These are phyloP conservation scores for Piloderma croceum DNA, from an alignment of 768 basidiomycete species.

Conservation along the genomic window DNA sequence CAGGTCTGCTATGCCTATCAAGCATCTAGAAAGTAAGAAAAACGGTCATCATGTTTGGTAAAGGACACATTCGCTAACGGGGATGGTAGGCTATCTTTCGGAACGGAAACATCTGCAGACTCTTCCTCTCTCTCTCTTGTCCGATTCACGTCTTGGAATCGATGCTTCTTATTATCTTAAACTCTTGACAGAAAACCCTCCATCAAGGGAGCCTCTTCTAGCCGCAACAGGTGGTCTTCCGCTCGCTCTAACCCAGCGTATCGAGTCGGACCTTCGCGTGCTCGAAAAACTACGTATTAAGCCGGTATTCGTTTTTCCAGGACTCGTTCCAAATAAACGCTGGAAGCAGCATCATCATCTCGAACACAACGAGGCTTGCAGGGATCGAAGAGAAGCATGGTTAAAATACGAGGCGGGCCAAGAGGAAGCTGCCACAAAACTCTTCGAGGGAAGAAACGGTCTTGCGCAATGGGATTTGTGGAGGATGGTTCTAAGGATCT, in stretches of 20 bases:
- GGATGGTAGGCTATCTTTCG: slow-evolving; percentile 61
- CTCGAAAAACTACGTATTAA: slow-evolving; percentile 92
- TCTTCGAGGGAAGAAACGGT: slow-evolving; percentile 73
- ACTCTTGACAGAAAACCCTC: slow-evolving; percentile 65
- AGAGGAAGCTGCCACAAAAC: slow-evolving; percentile 80
- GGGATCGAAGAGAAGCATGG: slow-evolving; percentile 85
- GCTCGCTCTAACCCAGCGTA: slow-evolving; percentile 77
- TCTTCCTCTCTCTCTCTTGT: slow-evolving; percentile 71
- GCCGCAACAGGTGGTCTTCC: slow-evolving; percentile 95
- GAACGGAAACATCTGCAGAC: slow-evolving; percentile 88
- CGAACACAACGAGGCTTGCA: slow-evolving; percentile 55
- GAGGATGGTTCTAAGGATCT: slow-evolving; percentile 86
- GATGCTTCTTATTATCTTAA: slow-evolving; percentile 91
- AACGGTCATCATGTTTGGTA: not conserved
- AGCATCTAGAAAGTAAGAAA: slow-evolving; percentile 72
- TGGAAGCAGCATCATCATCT: slow-evolving; percentile 55
- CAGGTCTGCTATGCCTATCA: slow-evolving; percentile 70
- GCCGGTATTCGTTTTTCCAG: slow-evolving; percentile 97
- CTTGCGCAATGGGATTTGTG: slow-evolving; percentile 87
- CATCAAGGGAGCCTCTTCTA: slow-evolving; percentile 83
- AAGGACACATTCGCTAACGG: not conserved
- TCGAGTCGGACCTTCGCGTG: slow-evolving; percentile 85
- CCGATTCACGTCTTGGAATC: slow-evolving; percentile 93
- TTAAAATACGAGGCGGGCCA: slow-evolving; percentile 86
- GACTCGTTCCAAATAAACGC: slow-evolving; percentile 72